These are phyloP conservation scores for Colletotrichum sp. DNA, from an alignment of 2,329 filamentous ascomycete genomes.

Conservation along the genomic window DNA sequence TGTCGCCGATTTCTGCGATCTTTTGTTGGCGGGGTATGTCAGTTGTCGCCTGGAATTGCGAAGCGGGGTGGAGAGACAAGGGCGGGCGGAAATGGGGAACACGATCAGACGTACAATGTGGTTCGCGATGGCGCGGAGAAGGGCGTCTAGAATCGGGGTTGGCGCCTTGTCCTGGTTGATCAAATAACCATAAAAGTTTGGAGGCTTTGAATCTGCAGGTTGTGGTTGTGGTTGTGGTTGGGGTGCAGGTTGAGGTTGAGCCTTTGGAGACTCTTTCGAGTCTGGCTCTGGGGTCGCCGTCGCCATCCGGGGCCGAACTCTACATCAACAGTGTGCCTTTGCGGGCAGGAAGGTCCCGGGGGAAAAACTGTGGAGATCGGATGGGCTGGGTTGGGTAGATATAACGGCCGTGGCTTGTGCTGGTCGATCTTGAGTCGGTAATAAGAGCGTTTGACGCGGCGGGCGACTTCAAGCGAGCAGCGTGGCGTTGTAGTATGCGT, in stretches of 20 bases:
- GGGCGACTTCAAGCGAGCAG: not conserved
- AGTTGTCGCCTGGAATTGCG: conserved; percentile 11
- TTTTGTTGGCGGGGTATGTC: conserved; percentile 35
- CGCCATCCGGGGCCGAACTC: conserved; percentile 21
- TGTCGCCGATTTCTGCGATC: conserved; percentile 65
- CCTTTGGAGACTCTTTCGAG: conserved; percentile 21
- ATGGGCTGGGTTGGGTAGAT: not conserved
- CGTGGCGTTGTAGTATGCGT: not conserved
- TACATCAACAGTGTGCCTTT: conserved; percentile 14
- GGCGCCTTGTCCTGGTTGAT: conserved; percentile 73
- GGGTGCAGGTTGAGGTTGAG: conserved; percentile 9
- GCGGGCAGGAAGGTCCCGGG: conserved; percentile 6
- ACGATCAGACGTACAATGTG: conserved; percentile 66
- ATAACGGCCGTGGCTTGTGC: conserved; percentile 11
- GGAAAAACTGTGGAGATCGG: conserved; percentile 3
- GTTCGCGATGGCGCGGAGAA: conserved; percentile 71
- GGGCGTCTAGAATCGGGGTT: conserved; percentile 68
- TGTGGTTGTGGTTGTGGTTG: conserved; percentile 5
- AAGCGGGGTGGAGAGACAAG: not conserved
- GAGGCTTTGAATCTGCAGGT: not conserved
- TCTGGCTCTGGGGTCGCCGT: conserved; percentile 20
- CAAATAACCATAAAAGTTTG: conserved; percentile 65
- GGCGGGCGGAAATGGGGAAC: not conserved
- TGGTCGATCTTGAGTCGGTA: not conserved
- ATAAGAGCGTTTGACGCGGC: not conserved